A percentile compares a stretch with the other conserved stretches of the same genome.
Conservation (phyloP, 139 green algal genomes). For the Ostreobium quekettii region DNA sequence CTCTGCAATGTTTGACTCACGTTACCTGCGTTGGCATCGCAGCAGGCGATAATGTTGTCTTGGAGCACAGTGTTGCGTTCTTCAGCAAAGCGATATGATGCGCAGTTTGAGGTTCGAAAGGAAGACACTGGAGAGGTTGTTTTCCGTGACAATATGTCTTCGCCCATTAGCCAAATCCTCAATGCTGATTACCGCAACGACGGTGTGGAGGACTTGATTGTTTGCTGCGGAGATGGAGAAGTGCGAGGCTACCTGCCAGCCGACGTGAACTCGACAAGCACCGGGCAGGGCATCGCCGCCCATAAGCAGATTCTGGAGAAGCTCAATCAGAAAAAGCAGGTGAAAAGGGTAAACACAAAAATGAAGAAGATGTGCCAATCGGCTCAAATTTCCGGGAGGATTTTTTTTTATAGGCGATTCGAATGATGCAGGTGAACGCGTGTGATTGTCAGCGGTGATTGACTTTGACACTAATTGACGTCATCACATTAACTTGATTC, state of each 20-base stretch:
- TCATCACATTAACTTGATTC: too few relatives aligned
- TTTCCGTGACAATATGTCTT: conserved; percentile 46
- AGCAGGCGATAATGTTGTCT: neutral
- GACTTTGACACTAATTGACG: too few relatives aligned
- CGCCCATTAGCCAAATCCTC: conserved; percentile 43
- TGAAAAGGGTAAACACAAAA: too few relatives aligned
- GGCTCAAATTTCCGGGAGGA: too few relatives aligned
- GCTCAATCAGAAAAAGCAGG: conserved; percentile 44
- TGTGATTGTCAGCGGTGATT: too few relatives aligned
- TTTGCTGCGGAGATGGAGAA: conserved; percentile 45
- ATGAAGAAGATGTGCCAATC: too few relatives aligned
- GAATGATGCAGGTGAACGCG: too few relatives aligned
- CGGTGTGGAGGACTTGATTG: conserved; percentile 46
- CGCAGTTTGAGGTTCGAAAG: conserved; percentile 44
- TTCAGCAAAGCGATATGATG: neutral
- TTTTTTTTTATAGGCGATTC: too few relatives aligned
- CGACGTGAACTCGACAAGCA: neutral
- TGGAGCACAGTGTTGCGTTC: neutral
- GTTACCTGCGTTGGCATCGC: neutral
- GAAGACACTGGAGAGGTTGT: conserved; percentile 51
- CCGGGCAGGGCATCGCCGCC: conserved; percentile 24
- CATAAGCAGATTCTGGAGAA: conserved; percentile 41
- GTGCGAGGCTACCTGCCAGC: conserved; percentile 44
- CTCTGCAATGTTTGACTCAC: too few relatives aligned
- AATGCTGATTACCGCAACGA: conserved; percentile 50